Base-by-base conservation (phyloP, 805 yeast species). In the Candida sanyiensis region DNA sequence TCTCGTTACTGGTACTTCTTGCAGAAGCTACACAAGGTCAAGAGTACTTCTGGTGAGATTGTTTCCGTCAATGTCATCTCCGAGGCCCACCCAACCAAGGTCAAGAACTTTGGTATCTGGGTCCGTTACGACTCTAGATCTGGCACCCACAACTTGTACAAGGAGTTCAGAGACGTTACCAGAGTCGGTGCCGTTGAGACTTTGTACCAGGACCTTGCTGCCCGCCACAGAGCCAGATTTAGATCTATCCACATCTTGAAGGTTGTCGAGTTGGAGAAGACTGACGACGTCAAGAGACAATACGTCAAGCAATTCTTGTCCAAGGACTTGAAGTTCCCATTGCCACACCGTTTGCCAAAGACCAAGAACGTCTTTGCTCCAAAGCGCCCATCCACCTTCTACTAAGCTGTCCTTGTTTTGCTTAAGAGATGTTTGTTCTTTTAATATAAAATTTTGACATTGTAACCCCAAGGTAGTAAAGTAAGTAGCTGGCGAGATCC, bases 131-230 rank as follows among this genome's bases (percentile, higher is more conserved):
- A 93, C 70, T 93, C 99, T 57, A 94, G 99, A 84, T 93, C 98
- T 59, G 99, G 99, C 78, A 89, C 96, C 66, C 98, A 93, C 95
- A 93, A 93, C 94, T 93, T 93, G 97, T 93, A 93, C 96, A 93
- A 93, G 82, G 99, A 93, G 80, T 86, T 87, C 93, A 88, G 98
- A 76, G 98, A 90, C 64, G 95, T 90, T 62, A 75, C 96, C 79
- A 93, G 99, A 80, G 95, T 88, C 53, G 95, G 86, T 71, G 98
- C 97, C 59, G 97, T 93, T 67, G 95, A 85, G 73, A 77, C 93
- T 67, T 83, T 93, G 83, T 93, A 93, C 93, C 89, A 84, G 73
- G 99, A 93, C 75, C 84, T 93, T 84, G 99, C 99, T 74, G 97
- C 99, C 61, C 89, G 98, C 80, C 99, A 93, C 95, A 88, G 98